These are phyloP conservation scores for Pseudomonodictys pantanalensis DNA, from an alignment of 495 filamentous ascomycete species.

Conservation along the genomic window DNA sequence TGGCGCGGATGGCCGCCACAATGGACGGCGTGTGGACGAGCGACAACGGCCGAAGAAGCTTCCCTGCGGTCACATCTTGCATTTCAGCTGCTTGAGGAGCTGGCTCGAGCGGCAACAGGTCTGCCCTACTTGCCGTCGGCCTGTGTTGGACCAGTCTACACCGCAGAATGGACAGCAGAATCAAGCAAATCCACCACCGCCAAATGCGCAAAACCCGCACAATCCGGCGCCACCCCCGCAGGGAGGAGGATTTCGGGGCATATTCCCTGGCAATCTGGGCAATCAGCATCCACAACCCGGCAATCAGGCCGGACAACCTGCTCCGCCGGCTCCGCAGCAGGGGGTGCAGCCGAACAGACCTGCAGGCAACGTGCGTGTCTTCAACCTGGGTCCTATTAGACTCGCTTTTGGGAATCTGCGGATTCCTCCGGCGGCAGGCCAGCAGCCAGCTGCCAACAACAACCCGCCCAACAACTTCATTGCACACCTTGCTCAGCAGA, in stretches of 20 bases:
- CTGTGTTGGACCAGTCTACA: conserved; percentile 58
- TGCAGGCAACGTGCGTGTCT: conserved; percentile 44
- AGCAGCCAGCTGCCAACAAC: conserved; percentile 23
- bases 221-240: not conserved
- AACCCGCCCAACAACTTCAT: conserved; percentile 33
- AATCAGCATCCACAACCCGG: conserved; percentile 15
- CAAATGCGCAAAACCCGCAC: conserved; percentile 14
- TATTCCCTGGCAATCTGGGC: conserved; percentile 7
- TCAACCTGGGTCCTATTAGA: conserved; percentile 60
- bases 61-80: conserved; percentile 91
- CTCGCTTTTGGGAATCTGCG: conserved; percentile 49
- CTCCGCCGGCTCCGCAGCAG: conserved; percentile 23
- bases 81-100: conserved; percentile 89
- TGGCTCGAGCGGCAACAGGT: conserved; percentile 99
- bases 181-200: conserved; percentile 12
- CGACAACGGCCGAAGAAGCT: conserved; percentile 89
- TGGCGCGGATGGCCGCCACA: conserved; percentile 40
- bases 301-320: conserved; percentile 3
- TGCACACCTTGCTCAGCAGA: conserved; percentile 17
- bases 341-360: conserved; percentile 38
- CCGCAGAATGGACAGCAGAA: conserved; percentile 23
- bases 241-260: not conserved
- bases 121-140: conserved; percentile 87
- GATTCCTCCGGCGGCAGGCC: conserved; percentile 37
- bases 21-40: conserved; percentile 55